Percentiles rank a stretch among this genome's conserved stretches.
Evolutionary conservation across 1,284 basidiomycete genomes (phyloP).

Genomic region (Amylostereum areolatum): DNA sequence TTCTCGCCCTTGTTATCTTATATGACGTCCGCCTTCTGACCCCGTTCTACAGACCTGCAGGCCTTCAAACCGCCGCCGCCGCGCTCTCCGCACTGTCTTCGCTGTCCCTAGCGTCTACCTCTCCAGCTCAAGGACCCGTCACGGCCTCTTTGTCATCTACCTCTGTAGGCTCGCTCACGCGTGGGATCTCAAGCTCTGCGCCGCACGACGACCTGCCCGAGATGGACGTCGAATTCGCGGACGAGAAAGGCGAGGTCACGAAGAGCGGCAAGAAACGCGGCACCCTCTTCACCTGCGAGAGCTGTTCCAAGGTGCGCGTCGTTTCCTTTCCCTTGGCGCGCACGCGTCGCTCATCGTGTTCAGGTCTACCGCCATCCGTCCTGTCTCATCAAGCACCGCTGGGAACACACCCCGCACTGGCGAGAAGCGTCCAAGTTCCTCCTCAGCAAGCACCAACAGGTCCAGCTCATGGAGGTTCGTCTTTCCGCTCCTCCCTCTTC

Average conservation of each 20-base stretch:
- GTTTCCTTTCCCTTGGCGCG: neutral
- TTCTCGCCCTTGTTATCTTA: too few relatives aligned
- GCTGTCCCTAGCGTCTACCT: conserved; percentile 49
- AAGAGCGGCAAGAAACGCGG: conserved; percentile 67
- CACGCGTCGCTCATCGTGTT: conserved; percentile 7
- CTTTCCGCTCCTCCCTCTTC: conserved; percentile 5
- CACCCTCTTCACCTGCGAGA: conserved; percentile 88
- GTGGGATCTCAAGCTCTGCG: conserved; percentile 12
- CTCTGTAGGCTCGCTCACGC: conserved; percentile 10
- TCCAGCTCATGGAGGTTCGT: conserved; percentile 87
- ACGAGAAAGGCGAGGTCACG: conserved; percentile 31
- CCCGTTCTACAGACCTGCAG: conserved; percentile 31
- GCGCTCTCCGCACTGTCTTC: conserved; percentile 40
- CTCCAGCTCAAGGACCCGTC: conserved; percentile 21
- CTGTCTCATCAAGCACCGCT: conserved; percentile 93
- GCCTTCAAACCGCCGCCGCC: conserved; percentile 36
- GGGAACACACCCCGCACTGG: conserved; percentile 98
- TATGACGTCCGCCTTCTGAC: conserved; percentile 6
- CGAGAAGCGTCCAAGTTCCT: conserved; percentile 92
- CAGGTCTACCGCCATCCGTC: conserved; percentile 92
- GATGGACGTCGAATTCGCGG: conserved; percentile 3
- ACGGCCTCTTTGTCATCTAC: conserved; percentile 8
- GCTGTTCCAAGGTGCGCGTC: conserved; percentile 72
- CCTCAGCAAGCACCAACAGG: conserved; percentile 96
- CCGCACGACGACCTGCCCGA: neutral